Evolutionary conservation across 2,329 filamentous ascomycete species (phyloP).

Genomic region (Bipolaris cookei): DNA sequence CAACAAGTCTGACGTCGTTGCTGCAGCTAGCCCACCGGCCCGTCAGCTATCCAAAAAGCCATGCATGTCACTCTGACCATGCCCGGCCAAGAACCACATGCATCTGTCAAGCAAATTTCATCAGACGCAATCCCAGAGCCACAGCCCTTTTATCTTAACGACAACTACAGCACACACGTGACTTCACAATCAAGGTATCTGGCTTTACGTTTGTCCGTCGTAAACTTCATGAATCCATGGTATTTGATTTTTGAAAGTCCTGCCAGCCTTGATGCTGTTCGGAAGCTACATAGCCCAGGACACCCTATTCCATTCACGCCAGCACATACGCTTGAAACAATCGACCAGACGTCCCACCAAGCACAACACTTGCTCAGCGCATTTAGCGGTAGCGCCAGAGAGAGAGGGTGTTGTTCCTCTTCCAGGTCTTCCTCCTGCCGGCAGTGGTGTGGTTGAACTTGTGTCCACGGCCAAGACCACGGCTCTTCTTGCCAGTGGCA

Average conservation of each 20-base stretch:
- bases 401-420: conserved; percentile 98
- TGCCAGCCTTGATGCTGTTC: conserved; percentile 29
- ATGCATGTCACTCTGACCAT: conserved; percentile 4
- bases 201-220: conserved; percentile 11
- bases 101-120: background rate
- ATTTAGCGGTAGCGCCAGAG: conserved; percentile 95
- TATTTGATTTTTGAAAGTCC: conserved; percentile 42
- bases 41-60: conserved; percentile 18
- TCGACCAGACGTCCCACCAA: conserved; percentile 42
- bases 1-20: conserved; percentile 18
- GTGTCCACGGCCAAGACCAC: conserved; percentile 99
- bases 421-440: conserved; percentile 99
- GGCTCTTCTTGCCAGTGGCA: conserved; percentile 98
- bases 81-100: conserved; percentile 7
- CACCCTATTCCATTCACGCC: conserved; percentile 46
- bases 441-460: conserved; percentile 98
- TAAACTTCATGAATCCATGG: conserved; percentile 42
- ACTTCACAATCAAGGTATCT: background rate
- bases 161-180: too few relatives aligned
- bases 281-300: conserved; percentile 43
- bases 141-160: background rate
- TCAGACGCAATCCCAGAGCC: background rate
- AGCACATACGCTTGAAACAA: conserved; percentile 41
- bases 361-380: conserved; percentile 37
- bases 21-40: conserved; percentile 17